Conservation (phyloP, 1,284 basidiomycete species). For the Marasmius tenuissimus region DNA sequence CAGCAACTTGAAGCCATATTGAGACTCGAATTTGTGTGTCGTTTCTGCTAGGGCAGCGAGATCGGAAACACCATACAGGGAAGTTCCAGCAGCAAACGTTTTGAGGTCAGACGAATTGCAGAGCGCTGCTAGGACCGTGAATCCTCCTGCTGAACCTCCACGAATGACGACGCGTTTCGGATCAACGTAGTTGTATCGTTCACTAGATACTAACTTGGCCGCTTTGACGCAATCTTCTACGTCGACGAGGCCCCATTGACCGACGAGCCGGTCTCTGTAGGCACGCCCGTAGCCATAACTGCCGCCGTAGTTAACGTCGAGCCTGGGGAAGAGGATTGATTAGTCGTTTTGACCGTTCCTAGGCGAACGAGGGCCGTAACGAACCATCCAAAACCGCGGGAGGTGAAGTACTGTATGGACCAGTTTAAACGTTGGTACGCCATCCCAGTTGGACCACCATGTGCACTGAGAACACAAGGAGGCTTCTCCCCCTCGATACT, state of each 20-base stretch:
- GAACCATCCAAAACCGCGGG: slow-evolving; percentile 65
- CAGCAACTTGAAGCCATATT: slow-evolving; percentile 54
- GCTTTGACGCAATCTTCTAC: slow-evolving; percentile 60
- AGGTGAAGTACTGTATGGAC: slow-evolving; percentile 62
- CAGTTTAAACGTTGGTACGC: slow-evolving; percentile 47
- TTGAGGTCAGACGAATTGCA: slow-evolving; percentile 2
- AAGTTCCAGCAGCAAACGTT: slow-evolving; percentile 48
- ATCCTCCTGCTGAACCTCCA: slow-evolving; percentile 64
- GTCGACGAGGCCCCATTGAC: slow-evolving; percentile 71
- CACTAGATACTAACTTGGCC: slow-evolving; percentile 43
- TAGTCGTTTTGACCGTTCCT: neutral
- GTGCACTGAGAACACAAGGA: slow-evolving; percentile 61
- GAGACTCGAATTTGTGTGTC: slow-evolving; percentile 69
- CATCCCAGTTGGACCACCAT: slow-evolving; percentile 64
- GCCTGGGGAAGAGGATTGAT: slow-evolving; percentile 32
- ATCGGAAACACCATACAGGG: slow-evolving; percentile 57
- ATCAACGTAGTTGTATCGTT: slow-evolving; percentile 50
- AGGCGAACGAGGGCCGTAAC: slow-evolving; percentile 13
- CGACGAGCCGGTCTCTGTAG: slow-evolving; percentile 52
- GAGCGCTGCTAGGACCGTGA: slow-evolving; percentile 51
- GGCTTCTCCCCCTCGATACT: slow-evolving; percentile 52
- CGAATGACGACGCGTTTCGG: slow-evolving; percentile 57
- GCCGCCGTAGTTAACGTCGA: slow-evolving; percentile 72
- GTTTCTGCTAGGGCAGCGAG: slow-evolving; percentile 46
- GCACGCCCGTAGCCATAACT: slow-evolving; percentile 64